Conservation (phyloP, 2,329 filamentous ascomycete genomes). For the Colletotrichum lindemuthianum region DNA sequence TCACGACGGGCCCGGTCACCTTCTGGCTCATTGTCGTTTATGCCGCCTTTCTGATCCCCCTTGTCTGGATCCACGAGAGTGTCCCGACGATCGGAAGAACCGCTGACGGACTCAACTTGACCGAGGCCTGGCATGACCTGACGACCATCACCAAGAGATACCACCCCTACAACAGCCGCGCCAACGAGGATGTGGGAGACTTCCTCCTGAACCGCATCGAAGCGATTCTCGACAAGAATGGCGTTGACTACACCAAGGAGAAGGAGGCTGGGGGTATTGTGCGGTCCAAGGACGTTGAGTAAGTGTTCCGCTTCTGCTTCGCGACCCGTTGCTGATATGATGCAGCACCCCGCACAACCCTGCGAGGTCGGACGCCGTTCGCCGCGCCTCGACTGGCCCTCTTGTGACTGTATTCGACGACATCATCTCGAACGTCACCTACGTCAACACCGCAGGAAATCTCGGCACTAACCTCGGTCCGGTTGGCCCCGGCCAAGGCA, state of each 20-base stretch:
- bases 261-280: conserved; percentile 43
- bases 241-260: conserved; percentile 57
- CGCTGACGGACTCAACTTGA: conserved; percentile 78
- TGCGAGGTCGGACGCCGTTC: conserved; percentile 4
- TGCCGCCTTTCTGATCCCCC: conserved; percentile 77
- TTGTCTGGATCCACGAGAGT: conserved; percentile 79
- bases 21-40: conserved; percentile 82
- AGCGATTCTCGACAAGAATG: conserved; percentile 73
- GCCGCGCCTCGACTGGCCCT: conserved; percentile 41
- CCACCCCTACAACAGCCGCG: conserved; percentile 88
- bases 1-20: conserved; percentile 83
- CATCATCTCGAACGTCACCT: conserved; percentile 79
- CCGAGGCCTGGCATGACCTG: conserved; percentile 87
- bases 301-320: conserved; percentile 19
- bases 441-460: conserved; percentile 53
- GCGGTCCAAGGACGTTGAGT: conserved; percentile 38
- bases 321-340: neutral
- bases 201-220: conserved; percentile 80
- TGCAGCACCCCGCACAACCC: neutral
- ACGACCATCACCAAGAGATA: conserved; percentile 77
- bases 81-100: conserved; percentile 71
- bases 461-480: conserved; percentile 41
- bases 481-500: conserved; percentile 48
- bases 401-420: conserved; percentile 82
- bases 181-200: conserved; percentile 81